Evolutionary conservation across 192 early-diverging fungal species (phyloP).

Genomic region (Phycomyces nitens): DNA sequence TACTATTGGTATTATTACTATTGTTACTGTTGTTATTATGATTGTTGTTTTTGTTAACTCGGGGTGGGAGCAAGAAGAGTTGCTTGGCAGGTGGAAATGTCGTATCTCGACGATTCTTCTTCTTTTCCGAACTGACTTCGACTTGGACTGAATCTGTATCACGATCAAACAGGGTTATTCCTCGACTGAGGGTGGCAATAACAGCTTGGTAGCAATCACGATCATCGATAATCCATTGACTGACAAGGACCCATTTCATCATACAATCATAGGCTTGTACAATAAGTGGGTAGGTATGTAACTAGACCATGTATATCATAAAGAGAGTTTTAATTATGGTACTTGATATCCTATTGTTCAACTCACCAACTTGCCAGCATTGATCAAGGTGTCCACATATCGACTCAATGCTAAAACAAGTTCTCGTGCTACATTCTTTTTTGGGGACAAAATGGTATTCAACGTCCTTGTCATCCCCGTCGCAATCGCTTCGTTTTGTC

Average conservation of each 20-base stretch:
- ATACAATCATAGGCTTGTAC: slow-evolving; percentile 72
- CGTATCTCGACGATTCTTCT: slow-evolving; percentile 36
- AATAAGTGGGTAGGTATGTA: slow-evolving; percentile 51
- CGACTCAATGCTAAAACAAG: slow-evolving; percentile 66
- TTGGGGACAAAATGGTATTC: slow-evolving; percentile 7
- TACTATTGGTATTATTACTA: neutral
- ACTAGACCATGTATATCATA: slow-evolving; percentile 26
- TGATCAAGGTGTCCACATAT: slow-evolving; percentile 67
- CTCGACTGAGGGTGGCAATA: slow-evolving; percentile 64
- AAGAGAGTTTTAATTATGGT: neutral
- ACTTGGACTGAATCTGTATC: slow-evolving; percentile 22
- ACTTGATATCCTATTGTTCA: too few relatives aligned
- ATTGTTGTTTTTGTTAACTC: slow-evolving; percentile 11
- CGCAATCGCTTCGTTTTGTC: neutral
- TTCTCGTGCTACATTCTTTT: slow-evolving; percentile 61
- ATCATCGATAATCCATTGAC: slow-evolving; percentile 77
- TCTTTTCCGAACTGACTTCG: slow-evolving; percentile 26
- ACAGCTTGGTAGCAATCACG: slow-evolving; percentile 63
- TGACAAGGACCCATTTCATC: slow-evolving; percentile 69
- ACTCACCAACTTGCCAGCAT: slow-evolving; percentile 47
- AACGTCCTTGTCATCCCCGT: neutral
- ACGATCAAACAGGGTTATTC: slow-evolving; percentile 61
- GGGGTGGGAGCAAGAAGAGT: slow-evolving; percentile 30
- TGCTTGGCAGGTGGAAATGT: slow-evolving; percentile 40
- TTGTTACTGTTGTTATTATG: slow-evolving; percentile 1